Evolutionary conservation across 177 flowering plant species (phyloP).

Genomic region (Vitis hybrid): DNA sequence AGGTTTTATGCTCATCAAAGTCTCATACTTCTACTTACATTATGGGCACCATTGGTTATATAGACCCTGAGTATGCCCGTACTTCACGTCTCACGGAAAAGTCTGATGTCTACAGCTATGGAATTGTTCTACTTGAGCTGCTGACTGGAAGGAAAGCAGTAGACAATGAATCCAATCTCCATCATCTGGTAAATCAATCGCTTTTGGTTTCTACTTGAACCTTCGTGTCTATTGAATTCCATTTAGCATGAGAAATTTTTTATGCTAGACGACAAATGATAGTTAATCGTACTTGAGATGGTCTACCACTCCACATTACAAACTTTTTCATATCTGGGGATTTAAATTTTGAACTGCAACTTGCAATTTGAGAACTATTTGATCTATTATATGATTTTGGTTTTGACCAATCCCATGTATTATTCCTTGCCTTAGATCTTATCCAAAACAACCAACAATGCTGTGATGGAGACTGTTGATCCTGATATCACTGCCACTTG

Average conservation of each 20-base stretch:
- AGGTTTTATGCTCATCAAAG: conserved; percentile 65
- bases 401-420: not conserved
- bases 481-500: conserved; percentile 75
- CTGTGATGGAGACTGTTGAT: conserved; percentile 93
- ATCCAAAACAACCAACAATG: conserved; percentile 78
- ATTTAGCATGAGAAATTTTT: not conserved
- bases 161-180: conserved; percentile 84
- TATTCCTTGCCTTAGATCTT: conserved; percentile 46
- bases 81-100: conserved; percentile 90
- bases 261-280: too few relatives aligned
- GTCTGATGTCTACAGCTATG: conserved; percentile 91
- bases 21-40: conserved; percentile 78
- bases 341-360: not conserved
- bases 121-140: conserved; percentile 85
- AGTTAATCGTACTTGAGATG: too few relatives aligned
- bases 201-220: not conserved
- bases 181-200: conserved; percentile 57
- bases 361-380: not conserved
- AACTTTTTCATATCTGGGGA: too few relatives aligned
- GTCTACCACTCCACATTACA: too few relatives aligned
- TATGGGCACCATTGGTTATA: conserved; percentile 94
- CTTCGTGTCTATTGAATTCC: not conserved
- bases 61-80: conserved; percentile 94
- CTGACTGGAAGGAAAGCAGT: conserved; percentile 90
- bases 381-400: not conserved